Evolutionary conservation across 805 yeast genomes (phyloP), one percentile per base, ranked within the genome.

Genomic region (Lachancea quebecensis): DNA sequence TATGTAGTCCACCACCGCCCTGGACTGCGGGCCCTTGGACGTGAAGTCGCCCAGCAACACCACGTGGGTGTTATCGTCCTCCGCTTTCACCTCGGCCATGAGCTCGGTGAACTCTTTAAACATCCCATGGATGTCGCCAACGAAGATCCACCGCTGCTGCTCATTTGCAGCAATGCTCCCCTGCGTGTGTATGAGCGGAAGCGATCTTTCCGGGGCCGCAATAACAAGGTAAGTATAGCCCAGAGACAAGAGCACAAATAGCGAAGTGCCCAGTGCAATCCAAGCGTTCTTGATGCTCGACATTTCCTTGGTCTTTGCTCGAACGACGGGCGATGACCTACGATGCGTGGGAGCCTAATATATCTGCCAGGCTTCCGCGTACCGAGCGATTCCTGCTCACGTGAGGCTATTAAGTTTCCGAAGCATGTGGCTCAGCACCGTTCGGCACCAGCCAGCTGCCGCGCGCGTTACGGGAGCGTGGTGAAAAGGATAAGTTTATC

Each of bases 101-200:
- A 91, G 67, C 40, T 70, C 64, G 46, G 60, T 59, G 45, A 89
- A 66, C 55, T 78, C 78, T 7, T 70, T 65, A 54, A 71, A 78
- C 53, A 81, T 80, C 1, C 96, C 97, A 65, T 90, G 98, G 17
- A 90, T 78, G 61, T 90, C 98, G 3, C 98, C 97, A 21, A 90
- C 71, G 39, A 88, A 58, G 3, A 91, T 71, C 12, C 85, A 57
- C 48, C 95, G 69, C 5, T 47, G 33, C 14, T 27, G 15, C 18
- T 39, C 36, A 18, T 8, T 12, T 5, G 38, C 38, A 16, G 28
- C 29, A 28, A 38, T 32, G 39, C 31, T 9, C 17, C 39, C n/a
- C 27, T 25, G 25, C 12, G 41, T 44, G 35, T 40, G 27, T 25
- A 38, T 35, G 10, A 27, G 36, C 39, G 47, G 47, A 14, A 44